phyloP scores from a whole-genome alignment of 805 yeast species.

The Torulaspora maleeae region DNA sequence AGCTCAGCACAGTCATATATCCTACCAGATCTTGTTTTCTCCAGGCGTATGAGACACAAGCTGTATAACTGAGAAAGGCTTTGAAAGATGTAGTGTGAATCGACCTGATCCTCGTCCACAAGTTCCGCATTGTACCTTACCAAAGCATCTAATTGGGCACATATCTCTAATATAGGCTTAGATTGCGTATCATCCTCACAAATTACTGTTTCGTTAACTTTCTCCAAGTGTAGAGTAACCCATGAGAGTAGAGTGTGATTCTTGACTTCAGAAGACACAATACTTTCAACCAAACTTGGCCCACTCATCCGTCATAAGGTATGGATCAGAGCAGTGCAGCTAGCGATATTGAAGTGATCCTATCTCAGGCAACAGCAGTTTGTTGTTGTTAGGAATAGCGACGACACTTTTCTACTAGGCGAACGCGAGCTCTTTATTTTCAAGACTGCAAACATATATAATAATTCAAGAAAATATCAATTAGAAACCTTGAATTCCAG shows the following conservation, averaged over 20 bases:
- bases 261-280: constrained; percentile 11
- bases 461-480: too few species aligned
- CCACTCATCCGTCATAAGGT: constrained; percentile 6
- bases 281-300: constrained; percentile 1
- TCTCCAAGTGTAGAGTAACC: constrained; percentile 18
- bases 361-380: too few species aligned
- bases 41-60: constrained; percentile 14
- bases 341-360: neutral
- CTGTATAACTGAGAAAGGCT: constrained; percentile 24
- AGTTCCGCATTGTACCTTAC: constrained; percentile 10
- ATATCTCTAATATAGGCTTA: constrained; percentile 1
- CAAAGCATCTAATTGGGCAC: constrained; percentile 15
- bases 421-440: too few species aligned
- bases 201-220: constrained; percentile 6
- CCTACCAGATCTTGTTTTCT: constrained; percentile 19
- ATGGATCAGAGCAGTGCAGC: neutral
- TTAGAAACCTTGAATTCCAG: too few species aligned
- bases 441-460: too few species aligned
- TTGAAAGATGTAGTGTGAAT: constrained; percentile 24
- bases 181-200: constrained; percentile 2
- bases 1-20: constrained; percentile 30
- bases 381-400: too few species aligned
- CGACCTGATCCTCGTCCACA: constrained; percentile 14
- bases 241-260: constrained; percentile 27
- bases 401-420: too few species aligned